These are phyloP conservation scores for Diaporthe humulicola DNA, from an alignment of 2,329 filamentous ascomycete species.

Conservation along the genomic window DNA sequence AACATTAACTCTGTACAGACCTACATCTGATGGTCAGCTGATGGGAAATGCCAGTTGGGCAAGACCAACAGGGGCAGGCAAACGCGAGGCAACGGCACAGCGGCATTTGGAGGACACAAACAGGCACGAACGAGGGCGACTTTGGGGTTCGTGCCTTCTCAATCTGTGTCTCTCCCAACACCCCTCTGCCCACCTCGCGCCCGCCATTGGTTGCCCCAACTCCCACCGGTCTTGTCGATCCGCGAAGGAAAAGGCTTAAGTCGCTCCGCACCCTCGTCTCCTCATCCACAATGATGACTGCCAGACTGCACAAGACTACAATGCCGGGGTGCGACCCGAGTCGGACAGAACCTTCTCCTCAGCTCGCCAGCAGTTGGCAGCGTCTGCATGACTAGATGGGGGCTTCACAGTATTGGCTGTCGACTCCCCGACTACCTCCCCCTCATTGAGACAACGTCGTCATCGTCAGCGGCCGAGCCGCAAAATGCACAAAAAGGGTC, in stretches of 20 bases:
- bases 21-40: background rate
- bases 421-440: background rate
- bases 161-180: slow-evolving; percentile 2
- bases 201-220: background rate
- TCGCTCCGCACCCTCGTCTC: background rate
- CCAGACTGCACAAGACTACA: background rate
- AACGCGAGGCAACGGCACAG: background rate
- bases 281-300: background rate
- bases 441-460: background rate
- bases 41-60: background rate
- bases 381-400: too few relatives aligned
- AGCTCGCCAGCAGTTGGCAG: background rate
- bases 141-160: background rate
- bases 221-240: slow-evolving; percentile 28
- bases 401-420: too few relatives aligned
- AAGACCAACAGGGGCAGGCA: background rate
- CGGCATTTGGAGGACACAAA: too few relatives aligned
- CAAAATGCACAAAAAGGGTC: slow-evolving; percentile 26
- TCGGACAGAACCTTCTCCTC: background rate
- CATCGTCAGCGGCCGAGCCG: slow-evolving; percentile 23
- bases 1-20: slow-evolving; percentile 6
- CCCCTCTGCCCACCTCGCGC: background rate
- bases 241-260: background rate
- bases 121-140: background rate
- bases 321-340: background rate